These are phyloP conservation scores for Chlorella sp. DNA, from an alignment of 139 green algal genomes.

Conservation along the genomic window DNA sequence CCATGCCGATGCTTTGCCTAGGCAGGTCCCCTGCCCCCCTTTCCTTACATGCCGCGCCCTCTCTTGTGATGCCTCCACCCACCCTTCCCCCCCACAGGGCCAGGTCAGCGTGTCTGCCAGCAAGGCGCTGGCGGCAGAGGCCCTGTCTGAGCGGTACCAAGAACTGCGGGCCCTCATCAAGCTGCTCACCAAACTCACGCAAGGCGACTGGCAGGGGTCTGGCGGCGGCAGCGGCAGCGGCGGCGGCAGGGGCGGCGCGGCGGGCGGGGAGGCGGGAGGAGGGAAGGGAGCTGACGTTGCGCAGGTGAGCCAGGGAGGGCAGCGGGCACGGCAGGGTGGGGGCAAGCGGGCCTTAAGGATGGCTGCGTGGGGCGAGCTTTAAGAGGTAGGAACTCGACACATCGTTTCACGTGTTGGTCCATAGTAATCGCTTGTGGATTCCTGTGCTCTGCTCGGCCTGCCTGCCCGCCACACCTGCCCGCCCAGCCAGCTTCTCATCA, in stretches of 20 bases:
- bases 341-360: not conserved
- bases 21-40: no score
- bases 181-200: slow-evolving; percentile 82
- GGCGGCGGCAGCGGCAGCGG: not conserved
- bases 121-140: slow-evolving; percentile 44
- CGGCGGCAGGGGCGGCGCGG: not conserved
- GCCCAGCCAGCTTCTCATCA: no score
- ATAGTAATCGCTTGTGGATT: no score
- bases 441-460: not conserved
- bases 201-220: slow-evolving; percentile 51
- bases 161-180: slow-evolving; percentile 84
- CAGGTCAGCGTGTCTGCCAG: slow-evolving; percentile 39
- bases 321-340: not conserved
- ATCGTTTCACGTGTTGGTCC: no score
- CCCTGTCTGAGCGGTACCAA: slow-evolving; percentile 59
- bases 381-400: not conserved
- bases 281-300: not conserved
- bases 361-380: not conserved
- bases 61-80: no score
- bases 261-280: not conserved
- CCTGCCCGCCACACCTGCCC: no score
- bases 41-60: no score
- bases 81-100: not conserved
- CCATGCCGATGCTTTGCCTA: no score
- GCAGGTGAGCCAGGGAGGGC: not conserved